Evolutionary conservation across 164 flowering plant species (phyloP), one percentile per base, ranked within the genome.

Genomic region (Buxus sempervirens): DNA sequence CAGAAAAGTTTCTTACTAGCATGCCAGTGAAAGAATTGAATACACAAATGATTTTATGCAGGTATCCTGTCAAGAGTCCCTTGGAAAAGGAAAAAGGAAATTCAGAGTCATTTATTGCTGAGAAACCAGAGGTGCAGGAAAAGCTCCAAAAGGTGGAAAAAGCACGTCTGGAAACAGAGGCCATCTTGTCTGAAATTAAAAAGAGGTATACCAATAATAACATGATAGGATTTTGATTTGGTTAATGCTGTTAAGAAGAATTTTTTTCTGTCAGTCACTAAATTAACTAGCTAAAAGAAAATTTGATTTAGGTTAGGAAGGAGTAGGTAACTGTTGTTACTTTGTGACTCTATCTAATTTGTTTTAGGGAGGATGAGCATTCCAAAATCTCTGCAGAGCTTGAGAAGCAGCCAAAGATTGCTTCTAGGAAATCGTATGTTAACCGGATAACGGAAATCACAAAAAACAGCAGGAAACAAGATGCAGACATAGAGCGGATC

Each of bases 391-490:
- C 71, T 16, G 68, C 70, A 14, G 89, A 89, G 48, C 82, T 90
- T 26, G 76, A 85, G 80, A 84, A 78, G 54, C 90, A 81, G 72
- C 86, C 89, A 19, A 84, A 82, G 74, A 62, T 73, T 65, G 78
- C 90, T 27, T 69, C 93, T 26, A 74, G 96, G 70, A 80, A 78
- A 71, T 88, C 90, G 62, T 85, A 88, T 68, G 74, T 90, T 72
- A 76, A 88, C 62, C 77, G 94, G 62, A 78, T 93, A 65, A 74
- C 81, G 38, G 96, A 91, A 80, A 91, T 89, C 65, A 88, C 94
- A 24, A 93, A 87, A 67, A 93, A 91, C 77, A 88, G 97, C 75
- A 78, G 91, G 73, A 91, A 93, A 75, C 90, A 84, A 69, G 93
- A 93, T 63, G 77, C 81, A 56, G 97, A 89, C 72, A 83, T 91